Evolutionary conservation across 1,139 yeast genomes (phyloP).

Genomic region (Sugiyamaella castrensis): DNA sequence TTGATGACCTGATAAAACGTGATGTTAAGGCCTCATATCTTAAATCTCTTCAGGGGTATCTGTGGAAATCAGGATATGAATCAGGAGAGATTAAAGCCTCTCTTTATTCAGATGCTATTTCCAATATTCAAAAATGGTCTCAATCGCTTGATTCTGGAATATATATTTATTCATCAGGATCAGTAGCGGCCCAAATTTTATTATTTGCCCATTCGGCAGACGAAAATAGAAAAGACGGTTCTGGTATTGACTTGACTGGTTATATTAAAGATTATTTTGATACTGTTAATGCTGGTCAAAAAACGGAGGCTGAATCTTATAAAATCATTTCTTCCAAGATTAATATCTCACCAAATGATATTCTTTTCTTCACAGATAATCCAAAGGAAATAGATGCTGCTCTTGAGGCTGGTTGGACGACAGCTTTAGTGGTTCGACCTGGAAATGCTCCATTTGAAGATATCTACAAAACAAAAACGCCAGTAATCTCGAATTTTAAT

Average conservation of each 20-base stretch:
- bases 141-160: slow-evolving; percentile 31
- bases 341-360: slow-evolving; percentile 37
- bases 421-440: slow-evolving; percentile 63
- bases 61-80: slow-evolving; percentile 80
- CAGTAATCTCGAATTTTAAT: slow-evolving; percentile 6
- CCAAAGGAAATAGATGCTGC: slow-evolving; percentile 59
- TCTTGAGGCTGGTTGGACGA: slow-evolving; percentile 55
- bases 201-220: slow-evolving; percentile 60
- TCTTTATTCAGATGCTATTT: slow-evolving; percentile 67
- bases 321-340: slow-evolving; percentile 52
- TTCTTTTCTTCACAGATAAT: slow-evolving; percentile 71
- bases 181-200: slow-evolving; percentile 78
- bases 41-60: slow-evolving; percentile 75
- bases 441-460: slow-evolving; percentile 60
- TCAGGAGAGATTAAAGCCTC: slow-evolving; percentile 76
- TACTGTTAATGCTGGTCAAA: slow-evolving; percentile 78
- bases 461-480: slow-evolving; percentile 2
- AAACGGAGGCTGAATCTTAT: slow-evolving; percentile 59
- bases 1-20: slow-evolving; percentile 52
- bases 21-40: slow-evolving; percentile 79
- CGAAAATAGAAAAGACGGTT: slow-evolving; percentile 27
- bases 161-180: slow-evolving; percentile 89
- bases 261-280: slow-evolving; percentile 71
- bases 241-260: slow-evolving; percentile 50
- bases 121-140: slow-evolving; percentile 44